phyloP scores from a whole-genome alignment of 2,329 filamentous ascomycete genomes.

The Xylariaceae sp. region DNA sequence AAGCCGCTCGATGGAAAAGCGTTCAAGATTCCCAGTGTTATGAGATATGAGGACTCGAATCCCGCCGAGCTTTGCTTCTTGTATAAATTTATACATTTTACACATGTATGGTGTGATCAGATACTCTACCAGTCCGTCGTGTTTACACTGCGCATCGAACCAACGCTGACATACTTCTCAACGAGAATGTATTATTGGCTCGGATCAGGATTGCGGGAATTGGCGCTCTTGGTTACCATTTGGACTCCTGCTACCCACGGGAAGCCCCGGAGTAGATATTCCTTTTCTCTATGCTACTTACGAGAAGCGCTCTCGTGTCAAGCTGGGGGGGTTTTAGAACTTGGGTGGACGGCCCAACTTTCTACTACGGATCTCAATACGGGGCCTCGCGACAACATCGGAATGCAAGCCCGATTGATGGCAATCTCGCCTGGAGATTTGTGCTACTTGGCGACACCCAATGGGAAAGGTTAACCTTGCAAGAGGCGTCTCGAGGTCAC shows the following conservation, averaged over 20 bases:
- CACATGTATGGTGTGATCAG: background rate
- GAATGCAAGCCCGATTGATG: conserved; percentile 27
- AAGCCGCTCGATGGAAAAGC: conserved; percentile 11
- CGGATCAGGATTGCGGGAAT: background rate
- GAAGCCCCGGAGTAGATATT: background rate
- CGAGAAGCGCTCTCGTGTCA: background rate
- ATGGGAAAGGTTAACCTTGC: background rate
- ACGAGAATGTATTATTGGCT: background rate
- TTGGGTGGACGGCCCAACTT: background rate
- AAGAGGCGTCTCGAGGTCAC: background rate
- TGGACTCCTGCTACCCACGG: background rate
- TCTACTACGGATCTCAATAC: background rate
- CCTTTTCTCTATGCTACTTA: background rate
- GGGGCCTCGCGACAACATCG: conserved; percentile 11
- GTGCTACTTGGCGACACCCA: conserved; percentile 25
- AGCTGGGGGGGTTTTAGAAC: background rate
- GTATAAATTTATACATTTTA: conserved; percentile 13
- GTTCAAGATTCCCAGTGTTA: background rate
- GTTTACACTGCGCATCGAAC: background rate
- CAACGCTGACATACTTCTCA: background rate
- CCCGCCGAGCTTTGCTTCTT: conserved; percentile 3
- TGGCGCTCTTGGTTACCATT: background rate
- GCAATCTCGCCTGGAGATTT: conserved; percentile 24
- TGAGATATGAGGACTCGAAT: conserved; percentile 6
- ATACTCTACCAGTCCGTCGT: background rate